Base-by-base conservation (phyloP, 1,139 yeast genomes). In the Casaregolazyma lundiana region DNA sequence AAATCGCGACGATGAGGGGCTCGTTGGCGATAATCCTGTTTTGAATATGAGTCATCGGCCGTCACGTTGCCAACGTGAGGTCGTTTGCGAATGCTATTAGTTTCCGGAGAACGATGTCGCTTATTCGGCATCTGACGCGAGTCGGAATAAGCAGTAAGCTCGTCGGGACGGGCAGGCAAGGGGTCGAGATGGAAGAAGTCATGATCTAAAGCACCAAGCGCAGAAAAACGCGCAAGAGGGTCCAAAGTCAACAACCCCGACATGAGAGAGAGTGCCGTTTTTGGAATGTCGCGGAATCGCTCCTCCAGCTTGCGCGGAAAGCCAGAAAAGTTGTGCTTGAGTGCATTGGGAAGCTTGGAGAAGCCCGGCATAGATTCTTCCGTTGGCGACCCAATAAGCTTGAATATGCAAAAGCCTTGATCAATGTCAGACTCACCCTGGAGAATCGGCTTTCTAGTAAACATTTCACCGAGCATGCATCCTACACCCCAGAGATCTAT, bases 401-500 rank as follows among this genome's bases (percentile, higher is more conserved):
- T 78, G 63, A 92, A 92, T 6, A 92, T 84, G 26, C 78, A 69
- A 58, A 82, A 84, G 0, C 95, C 88, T 68, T 94, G 99, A 61
- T 92, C 96, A n/a, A 85, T 66, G 63, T 94, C 99, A 0, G 92
- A 77, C 48, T 77, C 73, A 0, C 98, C 99, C 42, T 80, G 89
- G 44, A 94, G 67, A 16, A 94, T 86, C 0, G 98, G 98, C 53
- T 76, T 78, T 49, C 80, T 77, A 35, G 80, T 79, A 67, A 86
- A 92, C 59, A 90, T 73, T 64, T 94, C 99, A 0, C 89, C 98
- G 65, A 94, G 82, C 0, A 94, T 95, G 68, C 98, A 94, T 1
- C 98, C 98, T 9, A 87, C 78, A 0, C 97, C 97, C 98, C 98
- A 92, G 67, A 92, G 75, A 66, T 92, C 97, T 16, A 92, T 90